These are phyloP conservation scores for Lyophyllum semitale DNA, from an alignment of 768 basidiomycete species.

Conservation along the genomic window DNA sequence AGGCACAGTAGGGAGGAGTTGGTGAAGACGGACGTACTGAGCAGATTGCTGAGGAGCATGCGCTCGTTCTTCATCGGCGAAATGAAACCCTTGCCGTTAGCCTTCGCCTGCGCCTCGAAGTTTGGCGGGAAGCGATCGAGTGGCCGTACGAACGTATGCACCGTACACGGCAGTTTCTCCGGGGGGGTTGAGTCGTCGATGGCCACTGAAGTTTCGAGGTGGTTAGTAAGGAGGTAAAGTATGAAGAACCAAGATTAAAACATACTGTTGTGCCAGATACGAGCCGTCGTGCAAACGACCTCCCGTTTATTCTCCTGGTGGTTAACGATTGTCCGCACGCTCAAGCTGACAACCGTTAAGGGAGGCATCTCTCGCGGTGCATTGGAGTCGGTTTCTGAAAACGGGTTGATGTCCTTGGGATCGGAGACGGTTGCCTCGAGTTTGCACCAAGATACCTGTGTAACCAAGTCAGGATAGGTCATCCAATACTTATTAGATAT, in stretches of 20 bases:
- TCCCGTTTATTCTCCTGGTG: constrained; percentile 94
- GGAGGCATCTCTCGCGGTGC: constrained; percentile 85
- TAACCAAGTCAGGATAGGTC: not conserved
- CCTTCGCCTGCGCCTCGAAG: constrained; percentile 72
- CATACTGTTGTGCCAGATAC: constrained; percentile 76
- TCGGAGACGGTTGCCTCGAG: constrained; percentile 81
- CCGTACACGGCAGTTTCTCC: constrained; percentile 78
- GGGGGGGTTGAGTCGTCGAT: constrained; percentile 93
- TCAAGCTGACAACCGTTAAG: constrained; percentile 87
- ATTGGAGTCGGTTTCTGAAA: constrained; percentile 66
- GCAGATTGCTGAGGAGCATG: constrained; percentile 78
- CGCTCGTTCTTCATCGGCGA: constrained; percentile 80
- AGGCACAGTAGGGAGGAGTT: not conserved
- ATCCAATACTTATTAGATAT: not conserved
- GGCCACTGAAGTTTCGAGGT: constrained; percentile 52
- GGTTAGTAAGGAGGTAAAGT: not conserved
- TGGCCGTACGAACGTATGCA: constrained; percentile 89
- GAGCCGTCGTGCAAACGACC: constrained; percentile 79
- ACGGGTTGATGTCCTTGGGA: constrained; percentile 87
- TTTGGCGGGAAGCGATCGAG: constrained; percentile 83
- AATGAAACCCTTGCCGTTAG: constrained; percentile 68
- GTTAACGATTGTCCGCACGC: constrained; percentile 89
- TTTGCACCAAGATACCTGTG: constrained; percentile 95
- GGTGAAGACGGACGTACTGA: constrained; percentile 48
- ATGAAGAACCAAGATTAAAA: not conserved